A percentile compares a stretch with the other conserved stretches of the same genome.
These are phyloP conservation scores for Sclerotinia nivalis DNA, from an alignment of 2,329 filamentous ascomycete species.

Conservation along the genomic window DNA sequence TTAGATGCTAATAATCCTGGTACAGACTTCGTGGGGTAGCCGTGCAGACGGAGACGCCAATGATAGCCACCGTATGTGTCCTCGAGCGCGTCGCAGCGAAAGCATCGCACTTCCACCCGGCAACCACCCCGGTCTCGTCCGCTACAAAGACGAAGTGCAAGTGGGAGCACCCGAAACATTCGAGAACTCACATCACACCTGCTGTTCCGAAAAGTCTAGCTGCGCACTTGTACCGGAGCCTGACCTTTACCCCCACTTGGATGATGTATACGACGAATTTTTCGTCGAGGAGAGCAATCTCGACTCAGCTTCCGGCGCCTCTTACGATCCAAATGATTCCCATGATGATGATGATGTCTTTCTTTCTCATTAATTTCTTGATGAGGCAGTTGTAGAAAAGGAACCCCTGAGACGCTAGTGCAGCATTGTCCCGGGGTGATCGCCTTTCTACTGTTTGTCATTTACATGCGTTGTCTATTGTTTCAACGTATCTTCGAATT, in stretches of 20 bases:
- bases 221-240: background rate
- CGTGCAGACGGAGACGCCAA: constrained; percentile 87
- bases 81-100: constrained; percentile 39
- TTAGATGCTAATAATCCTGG: constrained; percentile 23
- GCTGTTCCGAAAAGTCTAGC: constrained; percentile 18
- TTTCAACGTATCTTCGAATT: constrained; percentile 23
- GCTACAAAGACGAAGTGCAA: constrained; percentile 44
- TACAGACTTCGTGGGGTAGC: constrained; percentile 91
- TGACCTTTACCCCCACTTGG: constrained; percentile 6
- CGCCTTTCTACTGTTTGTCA: constrained; percentile 21
- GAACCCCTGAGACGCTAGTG: constrained; percentile 39
- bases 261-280: constrained; percentile 25
- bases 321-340: constrained; percentile 35
- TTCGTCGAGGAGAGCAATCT: constrained; percentile 25
- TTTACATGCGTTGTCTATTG: constrained; percentile 19
- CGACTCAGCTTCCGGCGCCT: constrained; percentile 27
- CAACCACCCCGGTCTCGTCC: constrained; percentile 46
- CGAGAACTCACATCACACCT: constrained; percentile 11
- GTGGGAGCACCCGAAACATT: constrained; percentile 11
- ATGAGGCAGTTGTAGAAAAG: constrained; percentile 29
- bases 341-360: constrained; percentile 26
- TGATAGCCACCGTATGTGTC: constrained; percentile 61
- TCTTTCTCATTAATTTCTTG: constrained; percentile 22
- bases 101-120: constrained; percentile 49
- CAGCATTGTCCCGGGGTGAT: constrained; percentile 37